Conservation (phyloP, 202 grass and related monocot species). For the Carex arenaria region DNA sequence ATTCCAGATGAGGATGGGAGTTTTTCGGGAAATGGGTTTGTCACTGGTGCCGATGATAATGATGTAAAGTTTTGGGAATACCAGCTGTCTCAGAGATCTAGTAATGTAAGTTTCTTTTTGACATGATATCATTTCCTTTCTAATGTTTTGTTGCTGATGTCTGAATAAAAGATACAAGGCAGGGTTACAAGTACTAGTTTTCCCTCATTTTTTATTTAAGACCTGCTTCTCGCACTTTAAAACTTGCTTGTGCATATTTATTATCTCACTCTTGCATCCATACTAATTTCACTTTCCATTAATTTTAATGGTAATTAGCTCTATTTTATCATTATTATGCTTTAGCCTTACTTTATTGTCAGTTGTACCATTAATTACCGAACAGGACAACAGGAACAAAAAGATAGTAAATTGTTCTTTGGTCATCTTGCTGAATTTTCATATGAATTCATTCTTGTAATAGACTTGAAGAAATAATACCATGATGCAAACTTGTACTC, state of each 20-base stretch:
- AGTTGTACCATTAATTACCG: background rate
- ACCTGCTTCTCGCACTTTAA: background rate
- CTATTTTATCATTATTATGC: background rate
- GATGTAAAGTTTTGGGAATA: conserved; percentile 99
- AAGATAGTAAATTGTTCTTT: background rate
- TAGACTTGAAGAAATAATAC: background rate
- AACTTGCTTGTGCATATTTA: background rate
- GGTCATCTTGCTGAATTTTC: background rate
- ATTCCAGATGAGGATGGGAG: conserved; percentile 70
- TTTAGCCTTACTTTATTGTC: background rate
- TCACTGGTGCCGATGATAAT: conserved; percentile 80
- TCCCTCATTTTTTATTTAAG: background rate
- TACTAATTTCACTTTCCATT: background rate
- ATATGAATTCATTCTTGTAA: background rate
- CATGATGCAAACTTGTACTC: background rate
- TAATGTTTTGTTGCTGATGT: background rate
- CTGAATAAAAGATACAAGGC: background rate
- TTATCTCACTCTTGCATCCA: background rate
- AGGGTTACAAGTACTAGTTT: background rate
- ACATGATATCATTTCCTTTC: background rate
- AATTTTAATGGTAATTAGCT: background rate
- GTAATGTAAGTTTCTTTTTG: conserved; percentile 37
- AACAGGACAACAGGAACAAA: background rate
- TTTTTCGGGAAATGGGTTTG: conserved; percentile 62
- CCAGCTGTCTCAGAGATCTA: conserved; percentile 53